Conservation (phyloP, 192 early-diverging fungal genomes). For the Bifiguratus adelaidae region DNA sequence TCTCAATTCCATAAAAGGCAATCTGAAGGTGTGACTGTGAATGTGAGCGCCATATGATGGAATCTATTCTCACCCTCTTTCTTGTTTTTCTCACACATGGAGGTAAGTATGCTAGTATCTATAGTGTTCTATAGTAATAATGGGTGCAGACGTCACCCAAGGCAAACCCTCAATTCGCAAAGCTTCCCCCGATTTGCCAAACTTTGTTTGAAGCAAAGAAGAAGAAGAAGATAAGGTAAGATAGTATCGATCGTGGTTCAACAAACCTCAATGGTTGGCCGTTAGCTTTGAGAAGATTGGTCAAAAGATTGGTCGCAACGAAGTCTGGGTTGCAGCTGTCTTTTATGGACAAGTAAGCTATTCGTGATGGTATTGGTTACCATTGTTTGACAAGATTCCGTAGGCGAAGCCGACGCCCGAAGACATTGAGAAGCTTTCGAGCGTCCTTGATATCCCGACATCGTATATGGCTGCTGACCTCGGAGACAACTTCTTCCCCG, state of each 20-base stretch:
- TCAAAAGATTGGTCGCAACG: constrained; percentile 34
- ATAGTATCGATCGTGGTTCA: not conserved
- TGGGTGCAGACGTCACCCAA: no score
- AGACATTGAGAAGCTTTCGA: constrained; percentile 17
- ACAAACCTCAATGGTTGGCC: not conserved
- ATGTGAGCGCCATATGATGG: no score
- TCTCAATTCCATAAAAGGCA: no score
- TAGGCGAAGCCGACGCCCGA: constrained; percentile 26
- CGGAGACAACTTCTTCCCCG: constrained; percentile 20
- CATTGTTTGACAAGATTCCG: not conserved
- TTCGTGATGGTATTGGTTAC: not conserved
- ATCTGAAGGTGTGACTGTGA: no score
- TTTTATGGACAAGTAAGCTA: constrained; percentile 52
- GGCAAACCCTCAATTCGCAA: not conserved
- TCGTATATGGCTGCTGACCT: constrained; percentile 15
- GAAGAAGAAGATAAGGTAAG: not conserved
- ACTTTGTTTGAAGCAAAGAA: not conserved
- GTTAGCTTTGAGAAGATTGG: constrained; percentile 47
- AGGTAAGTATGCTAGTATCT: no score
- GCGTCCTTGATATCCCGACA: constrained; percentile 16
- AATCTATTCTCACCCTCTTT: no score
- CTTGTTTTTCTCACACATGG: no score
- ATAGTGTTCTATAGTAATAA: no score
- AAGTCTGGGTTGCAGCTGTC: constrained; percentile 55
- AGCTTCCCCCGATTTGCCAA: not conserved